phyloP scores from a whole-genome alignment of 805 yeast species.

The Jamesozyma lodderae region DNA sequence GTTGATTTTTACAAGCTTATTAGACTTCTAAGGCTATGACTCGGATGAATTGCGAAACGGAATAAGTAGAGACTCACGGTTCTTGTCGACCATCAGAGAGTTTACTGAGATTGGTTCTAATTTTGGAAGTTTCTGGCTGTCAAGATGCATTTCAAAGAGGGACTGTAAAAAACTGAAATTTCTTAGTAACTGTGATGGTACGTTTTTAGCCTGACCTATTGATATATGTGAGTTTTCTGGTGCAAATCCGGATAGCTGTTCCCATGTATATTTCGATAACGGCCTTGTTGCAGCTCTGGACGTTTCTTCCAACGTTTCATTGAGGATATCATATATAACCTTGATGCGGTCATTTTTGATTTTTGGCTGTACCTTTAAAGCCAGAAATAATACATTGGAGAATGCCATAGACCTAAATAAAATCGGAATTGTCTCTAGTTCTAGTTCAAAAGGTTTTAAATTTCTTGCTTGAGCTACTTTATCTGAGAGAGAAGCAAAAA shows the following conservation, averaged over 20 bases:
- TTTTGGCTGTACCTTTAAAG: neutral
- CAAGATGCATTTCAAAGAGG: neutral
- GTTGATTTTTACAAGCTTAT: too few species aligned
- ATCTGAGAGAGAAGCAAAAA: neutral
- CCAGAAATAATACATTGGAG: neutral
- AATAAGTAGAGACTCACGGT: conserved; percentile 2
- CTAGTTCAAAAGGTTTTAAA: conserved; percentile 1
- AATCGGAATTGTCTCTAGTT: conserved; percentile 2
- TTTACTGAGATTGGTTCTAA: neutral
- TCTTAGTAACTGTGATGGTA: neutral
- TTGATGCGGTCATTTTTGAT: neutral
- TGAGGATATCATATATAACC: neutral
- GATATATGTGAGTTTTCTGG: neutral
- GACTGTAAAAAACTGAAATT: neutral
- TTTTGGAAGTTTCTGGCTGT: neutral
- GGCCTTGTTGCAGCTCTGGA: too few species aligned
- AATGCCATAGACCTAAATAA: neutral
- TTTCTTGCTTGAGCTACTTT: neutral
- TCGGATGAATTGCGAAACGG: neutral
- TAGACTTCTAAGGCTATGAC: too few species aligned
- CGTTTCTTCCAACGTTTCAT: neutral
- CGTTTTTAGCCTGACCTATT: neutral
- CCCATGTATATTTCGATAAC: neutral
- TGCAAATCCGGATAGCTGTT: neutral
- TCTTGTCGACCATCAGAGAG: conserved; percentile 2